phyloP scores from a whole-genome alignment of 2,329 filamentous ascomycete genomes.

The Daldinia sp. region DNA sequence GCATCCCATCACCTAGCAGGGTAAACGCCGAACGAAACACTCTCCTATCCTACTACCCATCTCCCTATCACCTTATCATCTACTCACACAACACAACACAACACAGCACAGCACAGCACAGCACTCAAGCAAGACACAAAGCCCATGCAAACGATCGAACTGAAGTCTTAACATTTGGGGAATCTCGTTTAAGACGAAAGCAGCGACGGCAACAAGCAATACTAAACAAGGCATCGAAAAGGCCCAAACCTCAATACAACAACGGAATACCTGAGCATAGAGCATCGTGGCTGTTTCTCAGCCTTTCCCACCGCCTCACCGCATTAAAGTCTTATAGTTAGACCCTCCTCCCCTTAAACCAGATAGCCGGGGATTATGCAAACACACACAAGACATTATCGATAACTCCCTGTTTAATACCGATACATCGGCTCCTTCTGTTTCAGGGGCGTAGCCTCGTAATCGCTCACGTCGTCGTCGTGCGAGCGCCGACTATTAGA shows the following conservation, averaged over 20 bases:
- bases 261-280: neutral
- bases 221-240: constrained; percentile 17
- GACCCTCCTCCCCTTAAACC: neutral
- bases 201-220: constrained; percentile 4
- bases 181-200: constrained; percentile 29
- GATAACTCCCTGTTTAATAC: constrained; percentile 39
- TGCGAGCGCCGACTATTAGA: constrained; percentile 27
- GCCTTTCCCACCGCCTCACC: neutral
- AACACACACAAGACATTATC: neutral
- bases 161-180: constrained; percentile 26
- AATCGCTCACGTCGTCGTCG: constrained; percentile 48
- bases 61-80: neutral
- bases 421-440: constrained; percentile 51
- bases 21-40: no score
- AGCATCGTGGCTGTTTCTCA: constrained; percentile 2
- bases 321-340: neutral
- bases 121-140: neutral
- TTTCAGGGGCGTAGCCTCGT: constrained; percentile 49
- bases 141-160: constrained; percentile 6
- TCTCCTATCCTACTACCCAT: neutral
- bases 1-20: no score
- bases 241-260: neutral
- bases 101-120: neutral
- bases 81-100: neutral
- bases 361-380: neutral